Conservation (phyloP, 306 rosid genomes). For the Lupinus albus region DNA sequence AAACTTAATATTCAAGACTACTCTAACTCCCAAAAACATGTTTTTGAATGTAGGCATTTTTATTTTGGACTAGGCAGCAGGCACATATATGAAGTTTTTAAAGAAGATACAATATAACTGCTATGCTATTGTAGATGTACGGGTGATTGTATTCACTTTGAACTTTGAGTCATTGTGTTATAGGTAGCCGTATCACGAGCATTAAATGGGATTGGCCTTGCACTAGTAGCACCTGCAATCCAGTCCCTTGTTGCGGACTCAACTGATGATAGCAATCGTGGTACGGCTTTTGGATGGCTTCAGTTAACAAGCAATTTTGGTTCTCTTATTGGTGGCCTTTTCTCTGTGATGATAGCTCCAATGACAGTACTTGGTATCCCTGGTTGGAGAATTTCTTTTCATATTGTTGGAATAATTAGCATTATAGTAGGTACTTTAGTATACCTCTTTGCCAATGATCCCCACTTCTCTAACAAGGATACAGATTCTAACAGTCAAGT, state of each 20-base stretch:
- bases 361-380: conserved; percentile 74
- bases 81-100: too few species aligned
- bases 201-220: conserved; percentile 93
- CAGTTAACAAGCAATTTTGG: conserved; percentile 85
- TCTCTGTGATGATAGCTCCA: conserved; percentile 79
- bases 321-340: conserved; percentile 79
- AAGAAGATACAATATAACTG: too few species aligned
- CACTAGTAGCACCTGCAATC: conserved; percentile 87
- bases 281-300: conserved; percentile 95
- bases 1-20: conserved; percentile 20
- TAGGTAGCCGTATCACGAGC: conserved; percentile 93
- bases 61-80: too few species aligned
- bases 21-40: too few species aligned
- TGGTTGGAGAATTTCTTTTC: conserved; percentile 96
- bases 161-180: conserved; percentile 47
- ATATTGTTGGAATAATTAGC: conserved; percentile 79
- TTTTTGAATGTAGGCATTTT: too few species aligned
- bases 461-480: conserved; percentile 57
- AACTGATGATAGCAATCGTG: conserved; percentile 80
- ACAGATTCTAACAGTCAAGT: conserved; percentile 33
- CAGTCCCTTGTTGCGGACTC: conserved; percentile 96
- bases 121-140: too few species aligned
- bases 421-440: conserved; percentile 69
- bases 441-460: conserved; percentile 73
- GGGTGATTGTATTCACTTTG: too few species aligned